These are phyloP conservation scores for Alternaria infectoria DNA, from an alignment of 2,329 filamentous ascomycete genomes.

Conservation along the genomic window DNA sequence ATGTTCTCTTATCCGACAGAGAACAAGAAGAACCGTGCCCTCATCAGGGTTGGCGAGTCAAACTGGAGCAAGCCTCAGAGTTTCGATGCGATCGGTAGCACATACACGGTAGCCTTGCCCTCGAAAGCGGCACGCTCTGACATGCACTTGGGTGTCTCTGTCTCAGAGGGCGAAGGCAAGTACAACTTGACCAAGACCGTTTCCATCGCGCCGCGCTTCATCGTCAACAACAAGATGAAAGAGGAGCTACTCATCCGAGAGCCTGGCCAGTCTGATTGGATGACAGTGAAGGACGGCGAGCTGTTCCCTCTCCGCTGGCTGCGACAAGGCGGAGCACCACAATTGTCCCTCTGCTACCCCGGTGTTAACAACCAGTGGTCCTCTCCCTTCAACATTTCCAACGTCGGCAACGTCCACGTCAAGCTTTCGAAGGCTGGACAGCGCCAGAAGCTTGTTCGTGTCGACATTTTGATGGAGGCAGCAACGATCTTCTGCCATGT, in stretches of 20 bases:
- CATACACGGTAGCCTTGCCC: conserved; percentile 82
- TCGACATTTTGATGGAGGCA: conserved; percentile 90
- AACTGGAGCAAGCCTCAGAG: conserved; percentile 97
- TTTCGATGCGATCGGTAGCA: conserved; percentile 96
- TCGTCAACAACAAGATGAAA: conserved; percentile 89
- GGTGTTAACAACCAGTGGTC: conserved; percentile 98
- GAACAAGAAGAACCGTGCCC: conserved; percentile 87
- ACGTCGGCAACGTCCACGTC: conserved; percentile 88
- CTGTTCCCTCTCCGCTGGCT: conserved; percentile 89
- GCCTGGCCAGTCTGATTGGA: conserved; percentile 85
- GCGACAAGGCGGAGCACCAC: conserved; percentile 81
- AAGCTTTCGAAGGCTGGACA: conserved; percentile 92
- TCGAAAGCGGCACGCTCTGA: conserved; percentile 75
- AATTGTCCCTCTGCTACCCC: conserved; percentile 89
- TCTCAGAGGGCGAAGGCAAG: conserved; percentile 91
- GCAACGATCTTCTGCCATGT: conserved; percentile 93
- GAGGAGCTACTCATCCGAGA: conserved; percentile 92
- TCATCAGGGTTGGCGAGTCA: conserved; percentile 87
- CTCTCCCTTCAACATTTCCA: conserved; percentile 95
- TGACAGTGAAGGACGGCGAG: conserved; percentile 77
- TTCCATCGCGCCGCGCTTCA: conserved; percentile 88
- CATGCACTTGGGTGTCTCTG: conserved; percentile 87
- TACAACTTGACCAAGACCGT: conserved; percentile 98
- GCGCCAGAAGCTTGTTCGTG: conserved; percentile 82
- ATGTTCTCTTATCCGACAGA: conserved; percentile 95